Percentiles rank a stretch among this genome's conserved stretches.
Conservation (phyloP, 2,329 filamentous ascomycete species). For the Sporothrix pseudoabietina region DNA sequence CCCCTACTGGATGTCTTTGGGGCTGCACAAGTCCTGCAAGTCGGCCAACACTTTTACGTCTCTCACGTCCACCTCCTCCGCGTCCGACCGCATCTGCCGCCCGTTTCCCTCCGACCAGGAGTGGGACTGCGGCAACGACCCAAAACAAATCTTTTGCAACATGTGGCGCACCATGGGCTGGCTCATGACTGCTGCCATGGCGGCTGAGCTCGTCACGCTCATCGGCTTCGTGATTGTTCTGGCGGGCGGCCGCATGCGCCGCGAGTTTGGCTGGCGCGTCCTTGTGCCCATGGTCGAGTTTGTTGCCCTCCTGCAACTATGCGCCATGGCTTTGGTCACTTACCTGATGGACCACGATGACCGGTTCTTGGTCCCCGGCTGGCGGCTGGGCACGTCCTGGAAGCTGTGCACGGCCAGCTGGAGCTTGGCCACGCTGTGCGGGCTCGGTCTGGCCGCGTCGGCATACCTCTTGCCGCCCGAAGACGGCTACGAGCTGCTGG, state of each 20-base stretch:
- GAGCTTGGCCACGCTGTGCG: slow-evolving; percentile 54
- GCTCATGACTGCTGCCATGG: slow-evolving; percentile 78
- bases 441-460: slow-evolving; percentile 64
- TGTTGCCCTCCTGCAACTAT: slow-evolving; percentile 69
- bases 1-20: slow-evolving; percentile 63
- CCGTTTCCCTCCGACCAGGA: slow-evolving; percentile 63
- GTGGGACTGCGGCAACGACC: slow-evolving; percentile 59
- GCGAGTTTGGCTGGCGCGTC: slow-evolving; percentile 81
- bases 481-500: slow-evolving; percentile 77
- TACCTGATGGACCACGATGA: slow-evolving; percentile 82
- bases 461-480: slow-evolving; percentile 74
- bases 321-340: slow-evolving; percentile 79
- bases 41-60: slow-evolving; percentile 48
- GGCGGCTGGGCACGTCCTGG: slow-evolving; percentile 79
- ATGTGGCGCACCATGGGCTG: slow-evolving; percentile 91
- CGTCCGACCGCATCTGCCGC: slow-evolving; percentile 58
- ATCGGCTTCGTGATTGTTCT: slow-evolving; percentile 78
- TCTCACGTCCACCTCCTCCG: background rate
- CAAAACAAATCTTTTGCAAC: slow-evolving; percentile 75
- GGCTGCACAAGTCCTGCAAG: slow-evolving; percentile 80
- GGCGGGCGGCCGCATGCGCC: slow-evolving; percentile 73
- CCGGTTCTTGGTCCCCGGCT: slow-evolving; percentile 77
- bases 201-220: slow-evolving; percentile 79
- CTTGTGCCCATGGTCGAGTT: slow-evolving; percentile 66
- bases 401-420: slow-evolving; percentile 65